phyloP scores from a whole-genome alignment of 2,329 filamentous ascomycete species.

The Colletotrichum tropicicola region DNA sequence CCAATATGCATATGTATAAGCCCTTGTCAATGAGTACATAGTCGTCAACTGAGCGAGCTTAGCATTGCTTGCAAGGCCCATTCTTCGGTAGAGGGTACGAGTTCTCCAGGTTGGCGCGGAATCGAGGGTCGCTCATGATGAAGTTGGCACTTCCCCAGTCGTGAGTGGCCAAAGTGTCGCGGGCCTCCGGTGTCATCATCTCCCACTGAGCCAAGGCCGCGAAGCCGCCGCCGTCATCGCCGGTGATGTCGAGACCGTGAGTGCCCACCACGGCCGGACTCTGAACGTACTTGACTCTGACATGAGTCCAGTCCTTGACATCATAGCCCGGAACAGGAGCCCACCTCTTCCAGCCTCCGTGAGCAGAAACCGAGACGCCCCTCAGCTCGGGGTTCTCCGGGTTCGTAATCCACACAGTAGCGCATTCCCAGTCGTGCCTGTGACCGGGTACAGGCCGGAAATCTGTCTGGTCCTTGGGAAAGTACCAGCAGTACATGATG shows the following conservation, averaged over 20 bases:
- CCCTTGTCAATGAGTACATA: no score
- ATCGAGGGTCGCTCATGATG: constrained; percentile 43
- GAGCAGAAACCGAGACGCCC: constrained; percentile 47
- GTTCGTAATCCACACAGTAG: no score
- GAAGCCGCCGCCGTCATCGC: constrained; percentile 41
- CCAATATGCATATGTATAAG: no score
- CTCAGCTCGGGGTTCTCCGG: no score
- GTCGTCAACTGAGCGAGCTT: no score
- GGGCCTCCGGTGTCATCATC: constrained; percentile 41
- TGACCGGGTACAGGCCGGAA: no score
- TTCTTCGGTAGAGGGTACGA: not conserved
- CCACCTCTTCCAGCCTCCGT: constrained; percentile 43
- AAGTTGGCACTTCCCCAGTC: constrained; percentile 51
- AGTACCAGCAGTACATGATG: constrained; percentile 44
- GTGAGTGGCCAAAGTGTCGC: constrained; percentile 43
- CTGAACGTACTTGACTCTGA: constrained; percentile 43
- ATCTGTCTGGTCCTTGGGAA: constrained; percentile 47
- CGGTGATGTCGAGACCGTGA: constrained; percentile 47
- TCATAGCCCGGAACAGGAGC: constrained; percentile 28
- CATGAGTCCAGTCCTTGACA: constrained; percentile 32
- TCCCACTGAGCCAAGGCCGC: constrained; percentile 54
- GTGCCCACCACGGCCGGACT: constrained; percentile 36
- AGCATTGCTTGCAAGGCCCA: not conserved
- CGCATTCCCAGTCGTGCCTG: no score
- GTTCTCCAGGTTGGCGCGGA: not conserved